phyloP scores from a whole-genome alignment of 2,329 filamentous ascomycete species.

The Epichloe hybrida region DNA sequence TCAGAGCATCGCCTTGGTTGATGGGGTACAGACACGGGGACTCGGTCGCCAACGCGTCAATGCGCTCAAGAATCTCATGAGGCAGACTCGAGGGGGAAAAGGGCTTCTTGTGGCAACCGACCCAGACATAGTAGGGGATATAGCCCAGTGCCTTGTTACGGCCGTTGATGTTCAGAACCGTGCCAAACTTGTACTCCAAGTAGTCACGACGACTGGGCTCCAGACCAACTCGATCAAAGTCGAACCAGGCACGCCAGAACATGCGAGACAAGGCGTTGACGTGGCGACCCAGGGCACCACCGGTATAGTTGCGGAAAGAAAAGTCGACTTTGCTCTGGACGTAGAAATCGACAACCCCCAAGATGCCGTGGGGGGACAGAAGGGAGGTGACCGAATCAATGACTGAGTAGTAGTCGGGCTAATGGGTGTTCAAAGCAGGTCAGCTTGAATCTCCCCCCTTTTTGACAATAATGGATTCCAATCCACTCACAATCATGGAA shows the following conservation, averaged over 20 bases:
- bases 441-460: not conserved
- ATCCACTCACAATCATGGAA: constrained; percentile 68
- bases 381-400: constrained; percentile 72
- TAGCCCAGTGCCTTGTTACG: constrained; percentile 72
- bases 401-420: constrained; percentile 79
- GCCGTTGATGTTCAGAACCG: constrained; percentile 67
- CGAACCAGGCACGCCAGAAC: constrained; percentile 96
- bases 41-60: constrained; percentile 82
- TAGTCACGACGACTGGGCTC: constrained; percentile 79
- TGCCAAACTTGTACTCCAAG: constrained; percentile 90
- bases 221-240: constrained; percentile 79
- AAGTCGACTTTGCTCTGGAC: constrained; percentile 81
- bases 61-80: constrained; percentile 60
- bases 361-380: constrained; percentile 60
- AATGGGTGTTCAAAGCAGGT: not conserved
- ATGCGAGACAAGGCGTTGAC: constrained; percentile 78
- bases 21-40: constrained; percentile 71
- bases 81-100: constrained; percentile 45
- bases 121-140: constrained; percentile 94
- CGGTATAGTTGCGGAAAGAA: constrained; percentile 78
- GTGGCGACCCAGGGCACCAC: constrained; percentile 72
- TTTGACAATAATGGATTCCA: not conserved
- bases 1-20: constrained; percentile 48
- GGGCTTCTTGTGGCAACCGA: constrained; percentile 75
- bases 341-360: constrained; percentile 89